Conservation (phyloP, 257 asterid species). For the Nicotiana attenuata region DNA sequence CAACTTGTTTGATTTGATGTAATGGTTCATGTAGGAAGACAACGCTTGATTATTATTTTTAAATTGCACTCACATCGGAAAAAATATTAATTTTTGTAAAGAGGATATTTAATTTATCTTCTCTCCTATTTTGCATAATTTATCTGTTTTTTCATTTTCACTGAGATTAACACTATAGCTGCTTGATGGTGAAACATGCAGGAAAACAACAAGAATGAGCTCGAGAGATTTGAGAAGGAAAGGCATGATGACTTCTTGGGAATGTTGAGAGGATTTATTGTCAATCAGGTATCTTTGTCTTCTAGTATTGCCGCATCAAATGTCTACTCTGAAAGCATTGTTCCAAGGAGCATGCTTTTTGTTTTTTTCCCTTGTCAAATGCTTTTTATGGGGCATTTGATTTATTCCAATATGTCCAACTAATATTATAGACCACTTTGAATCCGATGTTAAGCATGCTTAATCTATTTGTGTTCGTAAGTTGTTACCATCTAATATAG, state of each 20-base stretch:
- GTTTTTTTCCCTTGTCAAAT: background rate
- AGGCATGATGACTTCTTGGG: conserved; percentile 71
- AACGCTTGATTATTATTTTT: background rate
- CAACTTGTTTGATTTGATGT: background rate
- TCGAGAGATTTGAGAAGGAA: conserved; percentile 85
- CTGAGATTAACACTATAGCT: background rate
- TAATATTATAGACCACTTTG: background rate
- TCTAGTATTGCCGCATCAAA: background rate
- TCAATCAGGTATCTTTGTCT: conserved; percentile 65
- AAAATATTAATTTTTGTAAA: background rate
- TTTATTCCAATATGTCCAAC: background rate
- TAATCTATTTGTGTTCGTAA: background rate
- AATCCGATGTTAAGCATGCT: background rate
- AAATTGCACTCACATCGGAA: background rate
- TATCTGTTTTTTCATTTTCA: background rate
- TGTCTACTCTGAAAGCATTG: background rate
- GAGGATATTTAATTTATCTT: background rate
- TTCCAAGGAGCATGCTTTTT: background rate
- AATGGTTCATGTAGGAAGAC: background rate
- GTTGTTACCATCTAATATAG: background rate
- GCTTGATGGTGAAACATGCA: conserved; percentile 29
- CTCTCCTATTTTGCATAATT: background rate
- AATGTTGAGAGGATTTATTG: conserved; percentile 91
- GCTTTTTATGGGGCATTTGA: background rate
- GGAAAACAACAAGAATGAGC: conserved; percentile 87